Evolutionary conservation across 2,329 filamentous ascomycete genomes (phyloP).

Genomic region (Blastomyces gilchristii): DNA sequence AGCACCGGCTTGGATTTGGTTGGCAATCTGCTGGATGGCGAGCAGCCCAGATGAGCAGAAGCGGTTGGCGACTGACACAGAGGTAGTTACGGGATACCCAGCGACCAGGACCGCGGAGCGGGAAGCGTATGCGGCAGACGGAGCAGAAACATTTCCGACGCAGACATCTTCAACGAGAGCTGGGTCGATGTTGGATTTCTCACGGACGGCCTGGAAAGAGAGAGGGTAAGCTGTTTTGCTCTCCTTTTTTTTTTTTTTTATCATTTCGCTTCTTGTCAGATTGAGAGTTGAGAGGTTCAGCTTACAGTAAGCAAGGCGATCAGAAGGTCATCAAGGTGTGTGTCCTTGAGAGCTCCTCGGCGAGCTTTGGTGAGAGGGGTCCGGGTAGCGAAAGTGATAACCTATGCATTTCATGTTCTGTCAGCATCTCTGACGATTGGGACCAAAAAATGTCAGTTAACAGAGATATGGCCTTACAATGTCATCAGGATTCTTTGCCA

Average conservation of each 20-base stretch:
- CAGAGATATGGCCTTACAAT: conserved; percentile 23
- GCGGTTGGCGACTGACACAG: conserved; percentile 73
- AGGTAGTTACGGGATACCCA: conserved; percentile 69
- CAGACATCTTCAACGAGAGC: conserved; percentile 78
- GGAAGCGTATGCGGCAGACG: conserved; percentile 80
- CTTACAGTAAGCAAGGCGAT: conserved; percentile 30
- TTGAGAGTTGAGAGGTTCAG: not conserved
- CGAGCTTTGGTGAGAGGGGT: conserved; percentile 33
- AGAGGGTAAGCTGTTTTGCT: not conserved
- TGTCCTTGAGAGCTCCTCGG: conserved; percentile 34
- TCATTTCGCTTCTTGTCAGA: not conserved
- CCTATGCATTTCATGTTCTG: conserved; percentile 18
- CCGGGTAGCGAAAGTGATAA: conserved; percentile 32
- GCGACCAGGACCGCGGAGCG: conserved; percentile 76
- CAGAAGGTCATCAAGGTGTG: conserved; percentile 27
- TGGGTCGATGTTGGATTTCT: conserved; percentile 78
- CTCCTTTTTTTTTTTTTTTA: not conserved
- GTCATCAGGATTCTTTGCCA: conserved; percentile 31
- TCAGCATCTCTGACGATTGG: not conserved
- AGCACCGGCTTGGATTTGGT: conserved; percentile 78
- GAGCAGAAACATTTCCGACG: conserved; percentile 79
- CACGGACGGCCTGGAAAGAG: conserved; percentile 53
- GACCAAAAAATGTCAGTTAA: not conserved
- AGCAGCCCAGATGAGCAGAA: conserved; percentile 87
- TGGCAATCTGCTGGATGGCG: conserved; percentile 81